Evolutionary conservation across 805 yeast species (phyloP).

Genomic region (Metschnikowia proteae): DNA sequence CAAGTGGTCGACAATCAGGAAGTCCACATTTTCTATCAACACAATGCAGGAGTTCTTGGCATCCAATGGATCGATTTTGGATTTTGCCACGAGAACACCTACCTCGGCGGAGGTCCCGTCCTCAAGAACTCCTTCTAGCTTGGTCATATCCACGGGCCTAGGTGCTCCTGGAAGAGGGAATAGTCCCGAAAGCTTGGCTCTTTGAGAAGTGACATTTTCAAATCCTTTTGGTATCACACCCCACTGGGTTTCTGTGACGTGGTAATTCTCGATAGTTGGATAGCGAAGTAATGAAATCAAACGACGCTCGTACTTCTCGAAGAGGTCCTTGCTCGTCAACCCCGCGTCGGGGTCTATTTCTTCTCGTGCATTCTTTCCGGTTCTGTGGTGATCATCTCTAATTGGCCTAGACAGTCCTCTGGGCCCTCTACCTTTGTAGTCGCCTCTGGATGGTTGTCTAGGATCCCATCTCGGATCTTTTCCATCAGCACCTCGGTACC

Average conservation of each 20-base stretch:
- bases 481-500: constrained; percentile 13
- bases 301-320: constrained; percentile 23
- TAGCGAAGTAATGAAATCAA: constrained; percentile 36
- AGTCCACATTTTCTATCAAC: constrained; percentile 31
- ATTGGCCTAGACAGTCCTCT: constrained; percentile 8
- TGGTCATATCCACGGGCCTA: constrained; percentile 40
- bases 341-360: constrained; percentile 13
- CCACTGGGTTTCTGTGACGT: constrained; percentile 56
- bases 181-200: constrained; percentile 74
- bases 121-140: constrained; percentile 35
- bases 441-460: constrained; percentile 7
- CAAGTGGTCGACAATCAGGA: constrained; percentile 30
- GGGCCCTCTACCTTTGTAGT: constrained; percentile 2
- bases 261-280: constrained; percentile 49
- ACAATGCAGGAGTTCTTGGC: constrained; percentile 32
- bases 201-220: constrained; percentile 67
- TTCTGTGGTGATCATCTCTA: not conserved
- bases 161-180: constrained; percentile 62
- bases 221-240: constrained; percentile 69
- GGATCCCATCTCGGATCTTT: constrained; percentile 17
- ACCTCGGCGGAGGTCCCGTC: constrained; percentile 28
- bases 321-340: constrained; percentile 20
- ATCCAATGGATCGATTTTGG: constrained; percentile 38
- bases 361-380: not conserved
- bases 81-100: constrained; percentile 29